Evolutionary conservation across 495 filamentous ascomycete genomes (phyloP).

Genomic region (Friedmanniomyces simplex): DNA sequence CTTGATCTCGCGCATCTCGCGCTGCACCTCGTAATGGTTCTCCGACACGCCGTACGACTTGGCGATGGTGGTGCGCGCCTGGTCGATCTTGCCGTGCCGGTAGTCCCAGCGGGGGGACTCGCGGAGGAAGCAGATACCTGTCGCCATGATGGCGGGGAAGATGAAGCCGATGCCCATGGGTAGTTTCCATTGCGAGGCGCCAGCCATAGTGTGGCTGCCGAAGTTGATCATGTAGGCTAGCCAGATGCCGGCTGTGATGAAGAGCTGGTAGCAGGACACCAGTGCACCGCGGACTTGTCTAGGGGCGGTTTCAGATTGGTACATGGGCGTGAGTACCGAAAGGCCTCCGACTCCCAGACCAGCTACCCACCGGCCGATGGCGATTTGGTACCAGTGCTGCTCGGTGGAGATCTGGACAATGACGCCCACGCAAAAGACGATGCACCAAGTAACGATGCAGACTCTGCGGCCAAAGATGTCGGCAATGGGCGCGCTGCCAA

Average conservation of each 20-base stretch:
- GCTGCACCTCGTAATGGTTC: conserved; percentile 51
- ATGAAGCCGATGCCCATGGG: conserved; percentile 70
- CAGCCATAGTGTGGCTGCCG: conserved; percentile 49
- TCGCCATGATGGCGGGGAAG: conserved; percentile 62
- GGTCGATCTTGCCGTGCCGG: conserved; percentile 26
- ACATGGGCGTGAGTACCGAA: conserved; percentile 27
- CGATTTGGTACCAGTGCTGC: conserved; percentile 27
- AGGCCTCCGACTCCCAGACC: conserved; percentile 29
- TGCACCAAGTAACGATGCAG: conserved; percentile 22
- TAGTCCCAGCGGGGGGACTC: conserved; percentile 33
- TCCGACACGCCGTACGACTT: conserved; percentile 58
- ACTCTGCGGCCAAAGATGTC: conserved; percentile 25
- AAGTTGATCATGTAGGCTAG: conserved; percentile 73
- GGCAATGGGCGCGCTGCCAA: conserved; percentile 26
- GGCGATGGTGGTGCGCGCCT: conserved; percentile 58
- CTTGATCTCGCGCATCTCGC: conserved; percentile 54
- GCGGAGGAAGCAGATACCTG: conserved; percentile 38
- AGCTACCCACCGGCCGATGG: conserved; percentile 26
- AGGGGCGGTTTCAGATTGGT: conserved; percentile 27
- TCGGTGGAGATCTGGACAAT: conserved; percentile 29
- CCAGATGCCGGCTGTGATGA: conserved; percentile 81
- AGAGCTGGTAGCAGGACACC: conserved; percentile 62
- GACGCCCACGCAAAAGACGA: conserved; percentile 27
- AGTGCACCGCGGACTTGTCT: conserved; percentile 27
- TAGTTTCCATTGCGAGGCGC: conserved; percentile 64